phyloP scores from a whole-genome alignment of 345 rosid genomes.

The Aegle marmelos region DNA sequence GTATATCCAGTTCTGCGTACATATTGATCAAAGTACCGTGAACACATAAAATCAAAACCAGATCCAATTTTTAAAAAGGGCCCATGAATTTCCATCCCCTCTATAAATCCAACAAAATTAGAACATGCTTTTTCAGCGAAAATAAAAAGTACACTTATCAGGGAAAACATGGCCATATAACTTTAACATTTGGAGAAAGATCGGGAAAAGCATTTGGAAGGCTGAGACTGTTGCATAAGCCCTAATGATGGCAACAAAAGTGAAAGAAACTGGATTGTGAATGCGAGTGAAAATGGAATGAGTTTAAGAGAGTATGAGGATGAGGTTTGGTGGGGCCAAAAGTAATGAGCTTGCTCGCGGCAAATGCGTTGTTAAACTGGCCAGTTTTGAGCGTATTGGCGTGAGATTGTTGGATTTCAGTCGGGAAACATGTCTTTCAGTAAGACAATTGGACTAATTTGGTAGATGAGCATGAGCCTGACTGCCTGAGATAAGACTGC shows the following conservation, averaged over 20 bases:
- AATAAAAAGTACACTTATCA: conserved; percentile 44
- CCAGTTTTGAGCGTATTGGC: conserved; percentile 48
- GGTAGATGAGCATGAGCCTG: conserved; percentile 13
- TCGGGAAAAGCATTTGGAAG: conserved; percentile 23
- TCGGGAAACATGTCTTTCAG: conserved; percentile 34
- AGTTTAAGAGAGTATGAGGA: conserved; percentile 38
- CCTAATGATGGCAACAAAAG: conserved; percentile 39
- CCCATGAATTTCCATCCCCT: conserved; percentile 45
- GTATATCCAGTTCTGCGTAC: conserved; percentile 30
- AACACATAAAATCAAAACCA: conserved; percentile 29
- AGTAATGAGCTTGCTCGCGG: conserved; percentile 41
- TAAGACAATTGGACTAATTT: conserved; percentile 21
- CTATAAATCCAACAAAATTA: conserved; percentile 32
- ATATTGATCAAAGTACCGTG: conserved; percentile 42
- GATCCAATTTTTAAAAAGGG: conserved; percentile 30
- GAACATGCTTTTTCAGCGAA: conserved; percentile 47
- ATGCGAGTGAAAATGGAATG: conserved; percentile 37
- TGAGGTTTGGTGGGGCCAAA: conserved; percentile 36
- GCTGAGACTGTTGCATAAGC: conserved; percentile 41
- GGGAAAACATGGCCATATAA: conserved; percentile 23
- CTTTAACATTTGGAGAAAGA: conserved; percentile 38
- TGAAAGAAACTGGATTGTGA: conserved; percentile 34
- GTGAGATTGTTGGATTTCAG: conserved; percentile 43
- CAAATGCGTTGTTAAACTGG: conserved; percentile 24
- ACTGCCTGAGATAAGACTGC: background rate